phyloP scores from a whole-genome alignment of 805 yeast genomes.

The Kodamaea lidongshanica region DNA sequence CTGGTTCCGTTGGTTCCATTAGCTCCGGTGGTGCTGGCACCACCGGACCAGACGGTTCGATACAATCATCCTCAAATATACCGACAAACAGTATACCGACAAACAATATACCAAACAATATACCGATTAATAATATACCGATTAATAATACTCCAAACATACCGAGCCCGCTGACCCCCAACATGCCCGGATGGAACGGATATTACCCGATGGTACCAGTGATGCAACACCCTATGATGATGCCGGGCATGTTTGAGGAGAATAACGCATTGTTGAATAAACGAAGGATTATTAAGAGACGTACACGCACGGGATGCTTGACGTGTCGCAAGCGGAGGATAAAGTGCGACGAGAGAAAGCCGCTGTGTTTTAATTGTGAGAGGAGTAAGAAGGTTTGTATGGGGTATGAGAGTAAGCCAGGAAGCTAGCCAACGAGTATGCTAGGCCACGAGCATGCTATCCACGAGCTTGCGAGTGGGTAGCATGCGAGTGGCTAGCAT shows the following conservation, averaged over 20 bases:
- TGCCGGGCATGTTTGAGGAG: conserved; percentile 14
- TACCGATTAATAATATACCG: no score
- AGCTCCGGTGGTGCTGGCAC: conserved; percentile 2
- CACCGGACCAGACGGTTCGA: not conserved
- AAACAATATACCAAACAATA: conserved; percentile 2
- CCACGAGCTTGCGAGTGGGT: no score
- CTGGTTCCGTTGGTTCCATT: no score
- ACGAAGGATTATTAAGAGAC: conserved; percentile 44
- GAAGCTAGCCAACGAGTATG: no score
- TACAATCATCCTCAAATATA: no score
- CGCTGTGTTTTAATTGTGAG: conserved; percentile 63
- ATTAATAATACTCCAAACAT: no score
- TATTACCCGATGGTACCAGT: conserved; percentile 7
- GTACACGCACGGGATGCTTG: conserved; percentile 71
- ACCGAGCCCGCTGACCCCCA: no score
- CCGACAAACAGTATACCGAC: not conserved
- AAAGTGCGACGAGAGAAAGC: conserved; percentile 72
- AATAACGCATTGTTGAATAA: conserved; percentile 29
- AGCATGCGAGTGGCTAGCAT: no score
- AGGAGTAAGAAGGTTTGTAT: conserved; percentile 57
- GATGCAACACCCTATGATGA: conserved; percentile 6
- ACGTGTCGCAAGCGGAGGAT: conserved; percentile 66
- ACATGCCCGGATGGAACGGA: conserved; percentile 4
- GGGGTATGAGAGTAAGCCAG: conserved; percentile 52
- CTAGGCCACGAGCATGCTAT: no score